Base-by-base conservation (phyloP, 805 yeast species). In the Ogataea pini region DNA sequence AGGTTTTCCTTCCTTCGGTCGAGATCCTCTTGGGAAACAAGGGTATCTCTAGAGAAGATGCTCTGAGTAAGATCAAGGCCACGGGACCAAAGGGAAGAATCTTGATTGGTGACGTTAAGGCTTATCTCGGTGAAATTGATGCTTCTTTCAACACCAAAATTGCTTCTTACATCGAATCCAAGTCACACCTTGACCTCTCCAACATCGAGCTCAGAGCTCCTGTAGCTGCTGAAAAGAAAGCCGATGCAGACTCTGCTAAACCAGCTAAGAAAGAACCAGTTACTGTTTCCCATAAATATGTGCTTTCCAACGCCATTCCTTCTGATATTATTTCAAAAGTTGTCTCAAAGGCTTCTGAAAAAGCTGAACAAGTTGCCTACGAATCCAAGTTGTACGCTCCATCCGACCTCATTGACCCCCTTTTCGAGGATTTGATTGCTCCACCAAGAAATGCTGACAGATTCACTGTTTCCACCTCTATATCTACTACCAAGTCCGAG, bases 11-110 rank as follows among this genome's bases (percentile, higher is more conserved):
- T 52, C 97, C 98, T 14, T 85, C 96, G 0, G 97, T 90, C 9
- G 80, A 78, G 46, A 54, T 80, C 3, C 71, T 92, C 24, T 72
- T 92, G 32, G 79, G 76, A 34, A 73, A 73, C 49, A 76, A 89
- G 61, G 65, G 76, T 46, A 82, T 92, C 49, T 77, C 92, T 1
- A 69, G 66, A 47, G 85, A 77, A 36, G 92, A 86, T 20, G 97
- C 96, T 2, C 52, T 86, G 17, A 60, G 72, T 7, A 81, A 84
- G 54, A 88, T 92, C 59, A 72, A 79, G 34, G 95, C 97, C 7
- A 76, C 96, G 1, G 99, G 98, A 17, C 95, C 95, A 24, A 77
- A 83, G 48, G 98, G 98, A 8, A 78, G 96, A 61, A 65, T 92
- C 34, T 75, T 92, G 54, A 88, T 86, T 70, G 98, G 98, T 54